A percentile compares a stretch with the other conserved stretches of the same genome.
Evolutionary conservation across 495 filamentous ascomycete species (phyloP).

Genomic region (Trichoderma orchidacearum): DNA sequence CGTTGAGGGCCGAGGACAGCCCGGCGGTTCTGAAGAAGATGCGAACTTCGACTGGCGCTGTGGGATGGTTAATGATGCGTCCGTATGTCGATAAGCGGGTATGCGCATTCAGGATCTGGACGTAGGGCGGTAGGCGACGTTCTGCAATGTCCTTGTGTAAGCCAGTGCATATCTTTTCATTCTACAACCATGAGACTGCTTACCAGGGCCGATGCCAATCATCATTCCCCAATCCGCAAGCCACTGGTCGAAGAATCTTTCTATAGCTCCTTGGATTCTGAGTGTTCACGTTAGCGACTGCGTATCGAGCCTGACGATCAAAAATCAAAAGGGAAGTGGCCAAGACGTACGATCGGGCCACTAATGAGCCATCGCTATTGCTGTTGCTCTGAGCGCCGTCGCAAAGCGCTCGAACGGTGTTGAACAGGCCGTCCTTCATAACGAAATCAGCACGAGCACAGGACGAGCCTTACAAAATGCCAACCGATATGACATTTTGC

Average conservation of each 20-base stretch:
- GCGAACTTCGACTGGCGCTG: constrained; percentile 53
- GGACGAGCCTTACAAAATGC: not conserved
- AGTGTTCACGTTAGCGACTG: not conserved
- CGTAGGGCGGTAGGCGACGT: constrained; percentile 52
- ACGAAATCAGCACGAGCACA: constrained; percentile 9
- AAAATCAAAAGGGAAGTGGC: no score
- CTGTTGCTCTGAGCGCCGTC: constrained; percentile 37
- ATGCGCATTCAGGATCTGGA: constrained; percentile 61
- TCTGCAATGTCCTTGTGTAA: constrained; percentile 21
- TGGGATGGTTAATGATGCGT: constrained; percentile 61
- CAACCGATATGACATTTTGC: no score
- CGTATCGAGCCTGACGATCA: not conserved
- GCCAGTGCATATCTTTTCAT: not conserved
- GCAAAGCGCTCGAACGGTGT: constrained; percentile 46
- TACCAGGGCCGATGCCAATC: constrained; percentile 43
- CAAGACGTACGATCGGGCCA: constrained; percentile 39
- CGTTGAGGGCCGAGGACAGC: constrained; percentile 55
- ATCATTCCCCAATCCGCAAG: constrained; percentile 45
- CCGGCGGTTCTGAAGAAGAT: constrained; percentile 57
- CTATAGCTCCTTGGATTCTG: constrained; percentile 46
- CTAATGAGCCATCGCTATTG: constrained; percentile 33
- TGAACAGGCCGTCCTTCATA: constrained; percentile 43
- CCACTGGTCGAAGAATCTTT: constrained; percentile 49
- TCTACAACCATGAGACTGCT: constrained; percentile 3
- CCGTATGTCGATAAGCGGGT: constrained; percentile 60